Base-by-base conservation (phyloP, 768 basidiomycete species). In the Pleurotus ostreatus region DNA sequence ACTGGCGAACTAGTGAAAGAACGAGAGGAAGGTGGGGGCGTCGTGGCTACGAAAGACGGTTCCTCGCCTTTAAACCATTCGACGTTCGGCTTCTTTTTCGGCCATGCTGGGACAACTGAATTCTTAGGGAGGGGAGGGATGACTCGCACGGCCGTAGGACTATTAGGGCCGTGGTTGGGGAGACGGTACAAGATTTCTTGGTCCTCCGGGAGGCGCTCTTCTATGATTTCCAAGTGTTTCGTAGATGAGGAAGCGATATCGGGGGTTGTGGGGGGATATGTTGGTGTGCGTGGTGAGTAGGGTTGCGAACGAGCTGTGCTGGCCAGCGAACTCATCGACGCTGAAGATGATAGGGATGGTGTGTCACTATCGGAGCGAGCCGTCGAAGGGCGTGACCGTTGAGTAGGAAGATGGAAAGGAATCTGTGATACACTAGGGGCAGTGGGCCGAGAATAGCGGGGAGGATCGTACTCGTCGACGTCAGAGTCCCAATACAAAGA, bases 301-400 rank as follows among this genome's bases (percentile, higher is more conserved):
- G 39, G 38, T 43, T 62, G 66, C 2, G 72, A 74, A 49, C 64
- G 68, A 54, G 61, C 49, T 18, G 55, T 57, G 51, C 66, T 66
- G 30, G 66, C 61, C 2, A 64, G 63, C 3, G 76, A 77, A 52
- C 73, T 74, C 55, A 62, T 65, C 1, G 76, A 77, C 6, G 61
- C 67, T 25, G 74, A 78, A 48, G 76, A 76, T 26, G 72, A 68
- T 49, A 82, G 68, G 8, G 80, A 78, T n/a, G 78, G 78, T n/a
- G 74, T 75, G 56, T 79, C 77, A 49, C 74, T 76, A 57, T 74
- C 74, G 54, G 63, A 54, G 41, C 70, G 68, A 20, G 70, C 63
- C 23, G 67, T 57, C 5, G 65, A 62, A 39, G 65, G 55, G 18
- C 69, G 68, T 22, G 39, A 3, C 37, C 73, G 73, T 6, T 60